Conservation (phyloP, 2,329 filamentous ascomycete genomes). For the Fusarium chuoi region DNA sequence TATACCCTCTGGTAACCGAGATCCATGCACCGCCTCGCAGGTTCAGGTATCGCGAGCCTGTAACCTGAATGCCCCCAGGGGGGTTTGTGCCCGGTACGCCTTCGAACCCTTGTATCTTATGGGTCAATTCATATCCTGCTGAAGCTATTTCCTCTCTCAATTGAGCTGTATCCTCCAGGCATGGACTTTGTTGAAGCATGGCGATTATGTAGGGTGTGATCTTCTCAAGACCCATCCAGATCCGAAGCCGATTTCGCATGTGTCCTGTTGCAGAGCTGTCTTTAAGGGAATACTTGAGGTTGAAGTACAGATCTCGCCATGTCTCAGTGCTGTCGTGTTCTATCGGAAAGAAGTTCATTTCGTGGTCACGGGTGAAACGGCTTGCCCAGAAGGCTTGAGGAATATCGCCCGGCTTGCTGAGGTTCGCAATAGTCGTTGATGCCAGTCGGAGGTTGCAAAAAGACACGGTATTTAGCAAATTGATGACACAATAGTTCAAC, state of each 20-base stretch:
- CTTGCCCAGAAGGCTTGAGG: slow-evolving; percentile 23
- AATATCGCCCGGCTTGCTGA: not conserved
- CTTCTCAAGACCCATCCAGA: not conserved
- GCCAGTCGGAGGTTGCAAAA: slow-evolving; percentile 10
- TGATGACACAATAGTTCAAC: not conserved
- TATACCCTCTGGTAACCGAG: not conserved
- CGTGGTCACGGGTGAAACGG: not conserved
- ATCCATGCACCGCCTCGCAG: not conserved
- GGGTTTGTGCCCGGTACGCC: rapidly evolving
- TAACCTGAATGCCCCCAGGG: not conserved
- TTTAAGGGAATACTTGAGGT: not conserved
- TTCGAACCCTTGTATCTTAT: not conserved
- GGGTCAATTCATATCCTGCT: not conserved
- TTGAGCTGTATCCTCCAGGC: rapidly evolving
- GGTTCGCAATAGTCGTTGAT: not conserved
- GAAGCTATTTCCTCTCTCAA: not conserved
- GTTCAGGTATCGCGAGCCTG: not conserved
- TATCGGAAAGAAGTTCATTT: slow-evolving; percentile 6
- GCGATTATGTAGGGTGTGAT: not conserved
- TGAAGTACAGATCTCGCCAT: slow-evolving; percentile 5
- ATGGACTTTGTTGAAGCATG: not conserved
- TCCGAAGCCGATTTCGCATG: not conserved
- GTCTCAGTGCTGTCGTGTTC: rapidly evolving
- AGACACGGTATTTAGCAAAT: not conserved
- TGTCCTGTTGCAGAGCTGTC: not conserved